Conservation (phyloP, 2,329 filamentous ascomycete genomes). For the Cadophora sp. region DNA sequence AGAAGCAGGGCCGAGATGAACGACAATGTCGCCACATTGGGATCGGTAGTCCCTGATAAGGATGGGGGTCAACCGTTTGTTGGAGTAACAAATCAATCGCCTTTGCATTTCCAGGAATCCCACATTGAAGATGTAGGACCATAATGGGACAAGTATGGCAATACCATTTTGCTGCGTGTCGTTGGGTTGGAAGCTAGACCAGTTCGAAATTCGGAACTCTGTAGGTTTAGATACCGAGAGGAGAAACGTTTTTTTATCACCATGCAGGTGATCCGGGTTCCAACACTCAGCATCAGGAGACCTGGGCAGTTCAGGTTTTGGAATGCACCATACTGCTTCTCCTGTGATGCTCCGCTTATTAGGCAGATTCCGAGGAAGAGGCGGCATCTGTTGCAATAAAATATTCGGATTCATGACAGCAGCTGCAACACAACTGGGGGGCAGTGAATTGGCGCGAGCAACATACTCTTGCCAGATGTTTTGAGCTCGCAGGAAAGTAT, state of each 20-base stretch:
- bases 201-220: conserved; percentile 17
- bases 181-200: conserved; percentile 13
- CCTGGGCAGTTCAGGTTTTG: background rate
- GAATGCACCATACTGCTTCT: conserved; percentile 5
- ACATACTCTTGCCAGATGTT: background rate
- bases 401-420: background rate
- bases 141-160: conserved; percentile 24
- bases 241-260: conserved; percentile 21
- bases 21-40: conserved; percentile 14
- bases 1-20: background rate
- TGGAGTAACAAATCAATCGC: conserved; percentile 18
- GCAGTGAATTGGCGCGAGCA: background rate
- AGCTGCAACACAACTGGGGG: conserved; percentile 3
- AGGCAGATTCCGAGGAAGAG: background rate
- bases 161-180: conserved; percentile 19
- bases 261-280: conserved; percentile 15
- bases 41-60: background rate
- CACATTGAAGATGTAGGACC: conserved; percentile 23
- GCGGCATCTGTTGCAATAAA: conserved; percentile 2
- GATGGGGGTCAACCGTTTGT: conserved; percentile 5
- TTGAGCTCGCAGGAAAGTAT: background rate
- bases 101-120: conserved; percentile 24
- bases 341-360: conserved; percentile 3
- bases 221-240: conserved; percentile 19
- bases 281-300: conserved; percentile 4